These are phyloP conservation scores for Teratosphaeria gauchensis DNA, from an alignment of 2,329 filamentous ascomycete genomes.

Conservation along the genomic window DNA sequence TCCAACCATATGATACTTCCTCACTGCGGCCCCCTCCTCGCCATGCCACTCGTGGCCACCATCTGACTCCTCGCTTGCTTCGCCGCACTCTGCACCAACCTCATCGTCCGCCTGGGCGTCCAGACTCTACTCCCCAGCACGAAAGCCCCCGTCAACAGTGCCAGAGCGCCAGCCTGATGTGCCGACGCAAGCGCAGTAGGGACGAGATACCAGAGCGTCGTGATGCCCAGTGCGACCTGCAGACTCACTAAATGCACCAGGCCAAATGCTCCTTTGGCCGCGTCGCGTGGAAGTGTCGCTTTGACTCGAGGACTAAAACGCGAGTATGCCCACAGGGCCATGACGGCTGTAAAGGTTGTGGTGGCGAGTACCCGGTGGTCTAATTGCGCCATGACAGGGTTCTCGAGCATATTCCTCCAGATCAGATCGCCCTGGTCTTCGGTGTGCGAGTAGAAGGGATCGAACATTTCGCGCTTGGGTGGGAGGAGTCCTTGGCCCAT, in stretches of 20 bases:
- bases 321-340: conserved; percentile 72
- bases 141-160: conserved; percentile 71
- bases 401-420: conserved; percentile 98
- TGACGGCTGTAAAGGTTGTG: conserved; percentile 73
- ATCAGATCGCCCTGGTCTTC: conserved; percentile 80
- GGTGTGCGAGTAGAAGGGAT: conserved; percentile 73
- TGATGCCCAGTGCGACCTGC: conserved; percentile 81
- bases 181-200: conserved; percentile 78
- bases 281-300: conserved; percentile 44
- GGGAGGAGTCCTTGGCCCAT: conserved; percentile 83
- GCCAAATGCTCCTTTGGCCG: conserved; percentile 64
- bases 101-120: conserved; percentile 46
- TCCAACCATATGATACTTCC: background rate
- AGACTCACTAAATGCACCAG: conserved; percentile 72
- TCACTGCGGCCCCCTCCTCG: background rate
- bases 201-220: conserved; percentile 86
- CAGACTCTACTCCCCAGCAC: conserved; percentile 70
- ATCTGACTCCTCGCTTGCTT: background rate
- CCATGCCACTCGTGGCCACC: background rate
- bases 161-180: conserved; percentile 85
- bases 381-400: conserved; percentile 88
- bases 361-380: conserved; percentile 89
- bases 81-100: conserved; percentile 14
- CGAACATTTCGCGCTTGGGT: conserved; percentile 72
- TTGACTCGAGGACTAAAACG: conserved; percentile 59